Conservation (phyloP, 2,329 filamentous ascomycete species). For the Diaporthe longicolla region DNA sequence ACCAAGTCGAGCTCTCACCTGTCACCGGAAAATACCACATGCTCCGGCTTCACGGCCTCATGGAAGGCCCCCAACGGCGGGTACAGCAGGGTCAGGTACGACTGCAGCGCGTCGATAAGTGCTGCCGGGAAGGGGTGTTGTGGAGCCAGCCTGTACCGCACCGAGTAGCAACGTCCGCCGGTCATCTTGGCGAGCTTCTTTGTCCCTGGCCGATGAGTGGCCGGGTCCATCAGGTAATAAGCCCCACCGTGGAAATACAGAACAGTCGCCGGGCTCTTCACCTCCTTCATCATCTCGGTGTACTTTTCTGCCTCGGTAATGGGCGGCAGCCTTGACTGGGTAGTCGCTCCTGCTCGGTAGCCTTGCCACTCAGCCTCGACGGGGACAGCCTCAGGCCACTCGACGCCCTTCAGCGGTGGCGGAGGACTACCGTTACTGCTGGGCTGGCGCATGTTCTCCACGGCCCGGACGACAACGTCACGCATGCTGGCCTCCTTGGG, state of each 20-base stretch:
- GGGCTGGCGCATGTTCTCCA: constrained; percentile 65
- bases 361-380: constrained; percentile 85
- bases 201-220: constrained; percentile 71
- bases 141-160: constrained; percentile 82
- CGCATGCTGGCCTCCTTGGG: constrained; percentile 70
- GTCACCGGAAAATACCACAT: constrained; percentile 82
- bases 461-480: constrained; percentile 70
- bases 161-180: constrained; percentile 77
- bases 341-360: constrained; percentile 69
- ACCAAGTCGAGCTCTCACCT: constrained; percentile 57
- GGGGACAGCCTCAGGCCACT: constrained; percentile 65
- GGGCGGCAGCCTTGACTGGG: constrained; percentile 64
- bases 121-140: constrained; percentile 82
- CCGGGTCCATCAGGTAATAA: constrained; percentile 80
- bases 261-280: constrained; percentile 72
- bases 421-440: constrained; percentile 28
- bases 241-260: constrained; percentile 85
- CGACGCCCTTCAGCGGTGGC: constrained; percentile 45
- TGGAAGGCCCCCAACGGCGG: constrained; percentile 79
- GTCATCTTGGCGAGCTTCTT: constrained; percentile 76
- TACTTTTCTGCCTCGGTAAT: constrained; percentile 77
- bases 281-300: constrained; percentile 76
- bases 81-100: constrained; percentile 81
- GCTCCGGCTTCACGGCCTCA: constrained; percentile 71
- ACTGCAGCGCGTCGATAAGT: constrained; percentile 78